phyloP scores from a whole-genome alignment of 78 protist genomes.

The Bigelowiella natans region DNA sequence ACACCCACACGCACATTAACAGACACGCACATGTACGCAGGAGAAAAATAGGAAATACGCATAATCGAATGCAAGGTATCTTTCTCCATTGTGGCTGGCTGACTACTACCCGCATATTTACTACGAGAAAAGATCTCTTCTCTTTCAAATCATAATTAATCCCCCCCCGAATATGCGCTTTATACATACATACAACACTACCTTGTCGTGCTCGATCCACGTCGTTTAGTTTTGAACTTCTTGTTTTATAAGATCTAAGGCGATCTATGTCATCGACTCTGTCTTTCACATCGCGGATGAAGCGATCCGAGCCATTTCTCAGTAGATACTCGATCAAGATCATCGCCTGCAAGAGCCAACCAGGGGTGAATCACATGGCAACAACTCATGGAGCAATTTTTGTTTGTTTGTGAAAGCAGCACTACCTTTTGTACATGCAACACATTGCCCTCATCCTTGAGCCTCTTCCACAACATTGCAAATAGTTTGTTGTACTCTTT shows the following conservation, averaged over 20 bases:
- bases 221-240: not conserved
- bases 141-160: too few species aligned
- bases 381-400: not conserved
- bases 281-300: not conserved
- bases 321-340: slow-evolving; percentile 24
- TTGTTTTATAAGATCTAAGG: not conserved
- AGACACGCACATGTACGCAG: too few species aligned
- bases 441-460: slow-evolving; percentile 23
- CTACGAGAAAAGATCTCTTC: too few species aligned
- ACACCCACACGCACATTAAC: too few species aligned
- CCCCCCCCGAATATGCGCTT: too few species aligned
- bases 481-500: slow-evolving; percentile 12
- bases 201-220: not conserved
- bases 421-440: slow-evolving; percentile 24
- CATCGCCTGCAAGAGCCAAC: slow-evolving; percentile 10
- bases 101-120: too few species aligned
- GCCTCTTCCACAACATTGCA: slow-evolving; percentile 25
- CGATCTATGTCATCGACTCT: not conserved
- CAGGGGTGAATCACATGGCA: not conserved
- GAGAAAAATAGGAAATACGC: too few species aligned
- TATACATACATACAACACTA: not conserved
- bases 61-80: too few species aligned
- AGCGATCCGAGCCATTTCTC: slow-evolving; percentile 20
- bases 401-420: too few species aligned
- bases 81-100: too few species aligned